Conservation (phyloP, 1,284 basidiomycete genomes). For the Mrakiaceae sp. region DNA sequence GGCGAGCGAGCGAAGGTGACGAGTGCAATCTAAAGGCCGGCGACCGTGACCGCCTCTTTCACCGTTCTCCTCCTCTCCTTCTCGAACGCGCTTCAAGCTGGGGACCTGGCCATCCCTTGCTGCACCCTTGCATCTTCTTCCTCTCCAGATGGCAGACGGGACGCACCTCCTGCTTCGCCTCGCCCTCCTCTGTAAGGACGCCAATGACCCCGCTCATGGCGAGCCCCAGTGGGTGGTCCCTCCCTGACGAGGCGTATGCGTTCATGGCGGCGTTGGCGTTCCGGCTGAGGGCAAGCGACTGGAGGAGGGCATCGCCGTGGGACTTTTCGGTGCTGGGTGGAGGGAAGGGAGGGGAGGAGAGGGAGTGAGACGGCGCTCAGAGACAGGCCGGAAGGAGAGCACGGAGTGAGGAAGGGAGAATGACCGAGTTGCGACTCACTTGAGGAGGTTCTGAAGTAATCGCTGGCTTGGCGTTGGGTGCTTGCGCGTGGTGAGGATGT, state of each 20-base stretch:
- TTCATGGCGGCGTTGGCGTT: slow-evolving; percentile 13
- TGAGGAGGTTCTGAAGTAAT: slow-evolving; percentile 11
- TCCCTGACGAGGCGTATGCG: slow-evolving; percentile 11
- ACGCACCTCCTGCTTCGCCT: slow-evolving; percentile 13
- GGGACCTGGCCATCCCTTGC: not conserved
- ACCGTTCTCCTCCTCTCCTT: not conserved
- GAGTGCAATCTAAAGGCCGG: too few species aligned
- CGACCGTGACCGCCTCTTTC: not conserved
- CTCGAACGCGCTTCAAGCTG: not conserved
- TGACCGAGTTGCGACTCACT: not conserved
- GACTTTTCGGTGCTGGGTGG: slow-evolving; percentile 12
- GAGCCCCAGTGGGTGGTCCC: slow-evolving; percentile 9
- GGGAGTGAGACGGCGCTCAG: not conserved
- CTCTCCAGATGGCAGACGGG: not conserved
- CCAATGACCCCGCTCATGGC: slow-evolving; percentile 14
- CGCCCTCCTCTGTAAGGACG: slow-evolving; percentile 11
- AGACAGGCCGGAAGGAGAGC: not conserved
- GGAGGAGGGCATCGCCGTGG: slow-evolving; percentile 14
- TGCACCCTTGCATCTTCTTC: not conserved
- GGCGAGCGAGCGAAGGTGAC: too few species aligned
- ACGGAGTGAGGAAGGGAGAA: not conserved
- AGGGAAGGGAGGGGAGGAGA: not conserved
- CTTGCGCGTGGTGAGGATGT: slow-evolving; percentile 6
- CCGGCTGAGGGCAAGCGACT: slow-evolving; percentile 10
- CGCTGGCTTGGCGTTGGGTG: slow-evolving; percentile 8